Conservation (phyloP, 2,329 filamentous ascomycete genomes). For the Botryotinia narcissicola region DNA sequence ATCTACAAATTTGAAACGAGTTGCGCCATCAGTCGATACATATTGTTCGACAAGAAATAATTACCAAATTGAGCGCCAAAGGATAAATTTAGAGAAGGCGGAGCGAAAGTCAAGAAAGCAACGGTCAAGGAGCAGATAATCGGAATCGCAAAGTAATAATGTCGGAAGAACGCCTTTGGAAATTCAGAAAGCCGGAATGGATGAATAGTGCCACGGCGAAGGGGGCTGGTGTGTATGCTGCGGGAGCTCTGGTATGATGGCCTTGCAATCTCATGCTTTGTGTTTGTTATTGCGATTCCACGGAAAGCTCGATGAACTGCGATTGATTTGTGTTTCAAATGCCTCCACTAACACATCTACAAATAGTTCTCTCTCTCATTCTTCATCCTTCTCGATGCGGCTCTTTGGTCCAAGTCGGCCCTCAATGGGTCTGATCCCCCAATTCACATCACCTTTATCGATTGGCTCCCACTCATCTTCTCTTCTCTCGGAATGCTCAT, state of each 20-base stretch:
- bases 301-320: neutral
- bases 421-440: slow-evolving; percentile 54
- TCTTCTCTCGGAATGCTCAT: slow-evolving; percentile 66
- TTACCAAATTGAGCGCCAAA: neutral
- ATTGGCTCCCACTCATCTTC: slow-evolving; percentile 69
- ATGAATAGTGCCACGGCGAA: slow-evolving; percentile 62
- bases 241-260: slow-evolving; percentile 59
- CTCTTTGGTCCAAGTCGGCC: slow-evolving; percentile 62
- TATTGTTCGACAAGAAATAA: neutral
- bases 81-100: neutral
- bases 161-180: slow-evolving; percentile 66
- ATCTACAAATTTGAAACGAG: neutral
- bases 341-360: neutral
- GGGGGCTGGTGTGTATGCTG: slow-evolving; percentile 60
- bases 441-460: slow-evolving; percentile 63
- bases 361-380: slow-evolving; percentile 64
- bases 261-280: slow-evolving; percentile 5
- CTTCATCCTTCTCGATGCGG: slow-evolving; percentile 65
- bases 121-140: neutral
- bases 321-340: neutral
- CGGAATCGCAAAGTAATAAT: slow-evolving; percentile 40
- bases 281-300: neutral
- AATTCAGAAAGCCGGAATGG: slow-evolving; percentile 65
- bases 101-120: neutral
- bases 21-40: neutral